Evolutionary conservation across 2,329 filamentous ascomycete genomes (phyloP).

Genomic region (Cladophialophora psammophila): DNA sequence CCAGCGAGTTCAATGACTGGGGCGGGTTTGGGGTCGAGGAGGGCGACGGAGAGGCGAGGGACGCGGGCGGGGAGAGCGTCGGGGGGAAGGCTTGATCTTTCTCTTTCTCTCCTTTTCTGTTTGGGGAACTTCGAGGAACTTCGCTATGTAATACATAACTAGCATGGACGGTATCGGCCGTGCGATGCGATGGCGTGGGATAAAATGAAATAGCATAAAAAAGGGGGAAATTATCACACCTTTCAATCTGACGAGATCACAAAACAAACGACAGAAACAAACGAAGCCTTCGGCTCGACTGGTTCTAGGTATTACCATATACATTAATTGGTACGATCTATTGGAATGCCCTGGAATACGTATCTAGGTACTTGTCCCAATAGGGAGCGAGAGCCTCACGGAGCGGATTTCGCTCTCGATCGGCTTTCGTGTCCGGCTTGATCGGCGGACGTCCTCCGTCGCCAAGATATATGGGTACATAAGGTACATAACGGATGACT

Average conservation of each 20-base stretch:
- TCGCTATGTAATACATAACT: neutral
- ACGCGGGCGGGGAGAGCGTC: neutral
- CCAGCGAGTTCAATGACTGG: slow-evolving; percentile 52
- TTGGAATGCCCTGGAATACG: no score
- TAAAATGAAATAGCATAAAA: neutral
- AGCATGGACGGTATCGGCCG: no score
- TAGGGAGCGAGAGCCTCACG: neutral
- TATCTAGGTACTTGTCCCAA: neutral
- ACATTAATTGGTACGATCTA: no score
- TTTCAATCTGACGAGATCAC: neutral
- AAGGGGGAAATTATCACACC: neutral
- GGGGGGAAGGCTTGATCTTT: slow-evolving; percentile 5
- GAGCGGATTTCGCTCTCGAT: neutral
- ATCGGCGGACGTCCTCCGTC: neutral
- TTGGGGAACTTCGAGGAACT: neutral
- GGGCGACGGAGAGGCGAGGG: slow-evolving; percentile 15
- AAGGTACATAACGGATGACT: no score
- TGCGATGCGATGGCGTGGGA: neutral
- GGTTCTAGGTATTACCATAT: neutral
- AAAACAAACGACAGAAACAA: neutral
- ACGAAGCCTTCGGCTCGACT: neutral
- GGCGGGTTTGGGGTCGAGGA: slow-evolving; percentile 36
- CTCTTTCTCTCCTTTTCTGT: neutral
- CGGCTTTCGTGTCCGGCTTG: neutral
- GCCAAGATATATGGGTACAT: no score